Conservation (phyloP, 441 rosid species). For the Pelargonium myrrhifolium region DNA sequence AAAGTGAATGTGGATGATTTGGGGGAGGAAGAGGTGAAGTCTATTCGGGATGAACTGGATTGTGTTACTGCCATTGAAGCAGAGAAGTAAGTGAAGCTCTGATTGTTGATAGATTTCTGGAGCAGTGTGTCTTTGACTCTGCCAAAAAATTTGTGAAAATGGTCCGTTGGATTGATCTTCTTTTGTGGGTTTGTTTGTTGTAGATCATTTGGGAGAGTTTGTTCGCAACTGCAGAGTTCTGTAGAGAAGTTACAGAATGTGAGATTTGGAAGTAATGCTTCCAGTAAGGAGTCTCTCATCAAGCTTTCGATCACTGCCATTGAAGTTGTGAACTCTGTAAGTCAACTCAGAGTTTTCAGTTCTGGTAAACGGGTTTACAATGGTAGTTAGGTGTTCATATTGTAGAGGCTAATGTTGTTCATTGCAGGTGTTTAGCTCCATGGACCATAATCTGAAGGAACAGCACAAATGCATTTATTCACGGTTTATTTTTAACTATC, state of each 20-base stretch:
- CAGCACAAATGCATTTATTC: constrained; percentile 45
- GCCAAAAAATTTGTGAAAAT: not conserved
- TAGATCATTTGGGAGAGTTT: constrained; percentile 66
- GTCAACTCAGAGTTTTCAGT: constrained; percentile 7
- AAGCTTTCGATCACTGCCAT: constrained; percentile 46
- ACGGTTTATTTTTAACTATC: constrained; percentile 34
- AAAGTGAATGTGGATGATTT: constrained; percentile 20
- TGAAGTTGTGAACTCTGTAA: constrained; percentile 53
- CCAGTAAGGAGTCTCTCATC: constrained; percentile 42
- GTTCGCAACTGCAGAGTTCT: constrained; percentile 47
- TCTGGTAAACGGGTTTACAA: not conserved
- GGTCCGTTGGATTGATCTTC: constrained; percentile 18
- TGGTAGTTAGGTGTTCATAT: not conserved
- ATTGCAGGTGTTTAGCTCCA: constrained; percentile 63
- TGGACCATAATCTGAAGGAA: constrained; percentile 43
- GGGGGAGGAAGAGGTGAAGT: constrained; percentile 25
- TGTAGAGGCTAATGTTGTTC: constrained; percentile 14
- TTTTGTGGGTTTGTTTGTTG: constrained; percentile 22
- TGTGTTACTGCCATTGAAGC: constrained; percentile 45
- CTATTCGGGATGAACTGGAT: constrained; percentile 47
- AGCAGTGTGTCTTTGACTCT: not conserved
- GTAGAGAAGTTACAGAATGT: constrained; percentile 56
- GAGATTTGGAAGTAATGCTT: constrained; percentile 27
- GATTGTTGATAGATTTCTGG: constrained; percentile 2
- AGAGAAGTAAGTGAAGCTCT: constrained; percentile 54